Evolutionary conservation across 495 filamentous ascomycete species (phyloP).

Genomic region (Halenospora varia): DNA sequence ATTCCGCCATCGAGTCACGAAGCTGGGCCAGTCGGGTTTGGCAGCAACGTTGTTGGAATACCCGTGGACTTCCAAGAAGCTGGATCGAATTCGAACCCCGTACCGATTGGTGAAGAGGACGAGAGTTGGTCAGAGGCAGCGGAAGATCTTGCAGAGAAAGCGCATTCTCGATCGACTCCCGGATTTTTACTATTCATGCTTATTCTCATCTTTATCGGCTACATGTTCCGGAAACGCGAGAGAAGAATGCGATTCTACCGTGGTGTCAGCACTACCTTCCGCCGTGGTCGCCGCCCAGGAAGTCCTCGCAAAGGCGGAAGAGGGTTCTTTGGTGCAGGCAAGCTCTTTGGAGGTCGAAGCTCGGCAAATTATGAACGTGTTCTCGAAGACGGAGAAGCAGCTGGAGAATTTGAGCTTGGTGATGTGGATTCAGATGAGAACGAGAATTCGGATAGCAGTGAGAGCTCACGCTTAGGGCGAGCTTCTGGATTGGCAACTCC

Average conservation of each 20-base stretch:
- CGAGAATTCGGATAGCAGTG: conserved; percentile 46
- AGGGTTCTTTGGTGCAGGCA: conserved; percentile 50
- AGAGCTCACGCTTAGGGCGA: conserved; percentile 44
- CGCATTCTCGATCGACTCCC: conserved; percentile 55
- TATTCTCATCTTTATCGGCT: conserved; percentile 63
- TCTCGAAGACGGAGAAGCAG: conserved; percentile 67
- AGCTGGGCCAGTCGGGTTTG: conserved; percentile 79
- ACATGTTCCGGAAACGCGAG: conserved; percentile 56
- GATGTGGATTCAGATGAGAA: conserved; percentile 54
- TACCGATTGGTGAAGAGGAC: conserved; percentile 44
- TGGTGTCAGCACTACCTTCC: conserved; percentile 49
- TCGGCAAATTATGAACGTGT: conserved; percentile 72
- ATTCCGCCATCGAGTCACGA: conserved; percentile 55
- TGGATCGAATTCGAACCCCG: conserved; percentile 53
- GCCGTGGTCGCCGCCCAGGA: conserved; percentile 47
- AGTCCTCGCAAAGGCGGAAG: conserved; percentile 49
- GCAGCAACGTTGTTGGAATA: conserved; percentile 64
- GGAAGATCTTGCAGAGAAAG: conserved; percentile 62
- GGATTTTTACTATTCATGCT: conserved; percentile 76
- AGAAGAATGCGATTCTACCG: conserved; percentile 63
- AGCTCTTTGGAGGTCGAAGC: conserved; percentile 50
- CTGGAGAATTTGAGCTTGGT: conserved; percentile 66
- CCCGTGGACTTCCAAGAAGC: conserved; percentile 83
- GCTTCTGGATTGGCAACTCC: conserved; percentile 63
- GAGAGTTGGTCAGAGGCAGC: conserved; percentile 51